Evolutionary conservation across 495 filamentous ascomycete genomes (phyloP), one percentile per base, ranked within the genome.

Genomic region (Polyplosphaeria fusca): DNA sequence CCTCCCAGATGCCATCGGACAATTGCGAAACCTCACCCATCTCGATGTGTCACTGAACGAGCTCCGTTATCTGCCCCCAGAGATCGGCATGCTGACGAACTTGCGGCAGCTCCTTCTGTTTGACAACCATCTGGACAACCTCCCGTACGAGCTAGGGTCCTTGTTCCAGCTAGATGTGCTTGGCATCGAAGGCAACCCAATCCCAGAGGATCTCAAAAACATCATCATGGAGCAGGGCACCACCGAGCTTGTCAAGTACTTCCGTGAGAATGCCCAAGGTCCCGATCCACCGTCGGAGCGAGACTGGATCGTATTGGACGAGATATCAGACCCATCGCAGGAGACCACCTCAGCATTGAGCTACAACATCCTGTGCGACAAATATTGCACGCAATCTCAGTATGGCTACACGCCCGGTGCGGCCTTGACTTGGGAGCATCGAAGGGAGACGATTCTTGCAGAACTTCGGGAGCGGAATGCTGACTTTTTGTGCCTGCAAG

Each of bases 11-110:
- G 73, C 83, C 5, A 87, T 99, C 68, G 90, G 93, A 20, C 77
- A 83, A 58, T 77, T 99, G 50, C 82, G 90, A 55, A 81, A 84
- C 40, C 73, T 99, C 44, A 85, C 76, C 14, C 79, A 86, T 58
- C 81, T 99, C 23, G 91, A 99, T 71, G 77, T 91, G 3, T 96
- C 94, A 0, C 80, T 86, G 68, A 99, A 99, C 65, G 79, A 90
- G 16, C 75, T 99, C 20, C 81, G 76, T 5, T 85, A 87, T 65
- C 76, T 99, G 5, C 93, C 93, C 4, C 82, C 87, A 16, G 92
- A 99, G 77, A 82, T 97, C 47, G 94, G 93, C 60, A 97, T 97
- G 91, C 86, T 96, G 55, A 88, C 89, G 37, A 89, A 87, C 58
- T 74, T 99, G 45, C 85, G 85, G 67, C 80, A 81, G 37, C 78